A percentile compares a stretch with the other conserved stretches of the same genome.
These are phyloP conservation scores for Syzygium jambos DNA, from an alignment of 345 rosid species.

Conservation along the genomic window DNA sequence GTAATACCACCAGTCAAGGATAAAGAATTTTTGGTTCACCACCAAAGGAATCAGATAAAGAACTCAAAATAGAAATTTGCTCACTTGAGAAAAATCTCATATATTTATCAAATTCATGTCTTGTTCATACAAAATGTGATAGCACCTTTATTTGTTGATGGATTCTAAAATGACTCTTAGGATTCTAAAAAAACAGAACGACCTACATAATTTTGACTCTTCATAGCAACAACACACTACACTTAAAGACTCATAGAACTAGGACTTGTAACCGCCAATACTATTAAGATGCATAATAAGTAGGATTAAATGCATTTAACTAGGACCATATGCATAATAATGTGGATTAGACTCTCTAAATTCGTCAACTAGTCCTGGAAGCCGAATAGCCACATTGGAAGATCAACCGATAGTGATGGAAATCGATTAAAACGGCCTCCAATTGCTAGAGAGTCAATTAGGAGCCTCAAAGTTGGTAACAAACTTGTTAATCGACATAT, in stretches of 20 bases:
- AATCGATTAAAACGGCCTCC: background rate
- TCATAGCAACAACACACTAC: background rate
- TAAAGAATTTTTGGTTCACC: background rate
- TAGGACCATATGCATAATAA: background rate
- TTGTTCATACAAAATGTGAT: background rate
- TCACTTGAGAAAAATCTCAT: background rate
- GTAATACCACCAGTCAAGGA: fast-evolving
- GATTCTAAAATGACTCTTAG: background rate
- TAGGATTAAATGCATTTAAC: background rate
- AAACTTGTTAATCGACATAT: background rate
- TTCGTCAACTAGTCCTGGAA: background rate
- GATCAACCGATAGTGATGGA: no score
- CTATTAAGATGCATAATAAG: background rate
- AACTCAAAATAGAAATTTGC: background rate
- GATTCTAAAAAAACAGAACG: background rate
- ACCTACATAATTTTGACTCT: background rate
- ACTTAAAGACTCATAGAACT: background rate
- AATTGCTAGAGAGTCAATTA: background rate
- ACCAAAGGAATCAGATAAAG: background rate
- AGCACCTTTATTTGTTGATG: background rate
- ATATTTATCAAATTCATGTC: background rate
- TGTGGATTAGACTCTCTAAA: background rate
- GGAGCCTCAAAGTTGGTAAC: background rate
- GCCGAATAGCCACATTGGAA: background rate
- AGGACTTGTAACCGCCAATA: background rate